These are phyloP conservation scores for Coemansia reversa DNA, from an alignment of 192 early-diverging fungal species.

Conservation along the genomic window DNA sequence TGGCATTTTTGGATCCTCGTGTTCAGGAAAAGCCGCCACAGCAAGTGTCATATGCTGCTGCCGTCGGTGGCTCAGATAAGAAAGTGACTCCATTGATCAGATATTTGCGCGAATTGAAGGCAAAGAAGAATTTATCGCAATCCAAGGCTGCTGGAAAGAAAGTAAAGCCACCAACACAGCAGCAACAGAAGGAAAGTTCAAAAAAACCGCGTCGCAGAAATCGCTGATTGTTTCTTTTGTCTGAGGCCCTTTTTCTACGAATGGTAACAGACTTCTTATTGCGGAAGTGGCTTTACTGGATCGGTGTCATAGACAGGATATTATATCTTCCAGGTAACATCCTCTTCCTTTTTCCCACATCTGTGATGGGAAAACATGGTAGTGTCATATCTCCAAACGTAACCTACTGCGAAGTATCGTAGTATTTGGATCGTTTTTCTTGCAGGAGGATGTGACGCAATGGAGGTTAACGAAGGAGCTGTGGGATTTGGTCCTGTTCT, in stretches of 20 bases:
- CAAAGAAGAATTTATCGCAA: not conserved
- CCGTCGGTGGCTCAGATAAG: not conserved
- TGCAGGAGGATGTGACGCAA: too few species aligned
- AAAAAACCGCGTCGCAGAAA: slow-evolving; percentile 14
- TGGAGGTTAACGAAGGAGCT: too few species aligned
- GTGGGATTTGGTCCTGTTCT: too few species aligned
- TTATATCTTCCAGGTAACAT: too few species aligned
- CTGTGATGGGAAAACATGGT: too few species aligned
- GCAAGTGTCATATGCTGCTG: slow-evolving; percentile 1
- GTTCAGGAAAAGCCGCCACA: not conserved
- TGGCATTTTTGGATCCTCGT: slow-evolving; percentile 24
- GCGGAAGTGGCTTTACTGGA: not conserved
- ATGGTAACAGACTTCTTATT: not conserved
- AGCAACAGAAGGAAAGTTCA: slow-evolving; percentile 2
- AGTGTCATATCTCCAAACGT: too few species aligned
- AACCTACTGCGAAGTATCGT: too few species aligned
- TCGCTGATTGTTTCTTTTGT: slow-evolving; percentile 9
- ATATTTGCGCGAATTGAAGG: slow-evolving; percentile 42
- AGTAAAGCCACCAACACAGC: not conserved
- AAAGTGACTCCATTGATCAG: slow-evolving; percentile 34
- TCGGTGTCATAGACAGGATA: too few species aligned
- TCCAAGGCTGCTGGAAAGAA: slow-evolving; percentile 8
- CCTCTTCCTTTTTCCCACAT: too few species aligned
- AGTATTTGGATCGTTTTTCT: too few species aligned
- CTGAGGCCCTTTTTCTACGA: not conserved